Base-by-base conservation (phyloP, 2,329 filamentous ascomycete genomes). In the Sporothrix pallida region DNA sequence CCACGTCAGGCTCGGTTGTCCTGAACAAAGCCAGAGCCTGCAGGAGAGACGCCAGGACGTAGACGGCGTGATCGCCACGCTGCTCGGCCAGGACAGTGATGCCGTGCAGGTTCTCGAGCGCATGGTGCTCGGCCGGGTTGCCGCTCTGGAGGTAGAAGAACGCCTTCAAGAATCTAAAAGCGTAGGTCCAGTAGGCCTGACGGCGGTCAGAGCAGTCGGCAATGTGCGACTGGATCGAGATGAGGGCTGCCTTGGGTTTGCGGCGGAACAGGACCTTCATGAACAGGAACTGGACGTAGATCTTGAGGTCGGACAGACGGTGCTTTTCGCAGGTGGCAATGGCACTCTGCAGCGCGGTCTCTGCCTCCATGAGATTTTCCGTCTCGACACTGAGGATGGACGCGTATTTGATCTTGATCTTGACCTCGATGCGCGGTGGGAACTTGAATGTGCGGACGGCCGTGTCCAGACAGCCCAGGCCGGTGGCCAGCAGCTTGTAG, bases 161-260 rank as follows among this genome's bases (percentile, higher is more conserved):
- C 0, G 91, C 89, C 76, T 93, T 92, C 15, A 95, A 82, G 63
- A 95, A 89, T 8, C 92, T 89, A 78, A 95, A 92, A 0, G 91
- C 91, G 79, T 95, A 95, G 17, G 91, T 86, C 93, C 93, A 95
- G 69, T 90, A 87, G 92, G 90, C 79, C 90, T 89, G 78, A 89
- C 90, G 50, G 85, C 89, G 74, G 15, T 90, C 87, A 80, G 91
- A 88, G 44, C 90, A 90, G 78, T 94, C 90, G 0, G 86, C 83
- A 63, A 94, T 92, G 62, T 91, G 86, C 37, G 87, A 86, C 78
- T 95, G 92, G 17, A 93, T 83, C 0, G 90, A 87, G 76, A 92
- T 94, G 78, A 94, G 84, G 0, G 92, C 91, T 0, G 92, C 92
- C 78, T 92, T 93, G 71, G 88, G 88, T 76, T 89, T 93, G 58